Evolutionary conservation across 495 filamentous ascomycete genomes (phyloP), one percentile per base, ranked within the genome.

Genomic region (Chaetomium tenue): DNA sequence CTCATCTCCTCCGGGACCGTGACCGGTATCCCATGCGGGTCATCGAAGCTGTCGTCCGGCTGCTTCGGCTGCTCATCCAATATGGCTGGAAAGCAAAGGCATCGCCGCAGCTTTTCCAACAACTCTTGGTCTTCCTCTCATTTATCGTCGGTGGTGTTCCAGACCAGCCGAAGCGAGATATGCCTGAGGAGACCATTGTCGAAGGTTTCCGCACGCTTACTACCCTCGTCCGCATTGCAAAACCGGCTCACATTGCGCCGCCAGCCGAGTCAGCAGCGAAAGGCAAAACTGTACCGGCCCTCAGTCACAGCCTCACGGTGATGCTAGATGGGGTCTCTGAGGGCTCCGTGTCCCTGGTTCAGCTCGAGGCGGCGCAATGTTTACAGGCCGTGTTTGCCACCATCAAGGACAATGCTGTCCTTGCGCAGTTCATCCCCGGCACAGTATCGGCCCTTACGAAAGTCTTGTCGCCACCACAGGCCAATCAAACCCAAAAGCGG

Each of bases 351-450:
- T 71, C 82, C 56, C 79, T 84, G 39, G 75, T 92, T 5, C 91
- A 91, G 67, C 64, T 89, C 2, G 79, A 88, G 58, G 90, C 91
- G 7, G 76, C 90, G 5, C 71, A 76, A 15, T 84, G 90, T 23
- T 73, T 96, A n/a, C 70, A 86, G 15, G 79, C 81, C 8, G 77
- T 95, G 37, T 83, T 87, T 63, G 65, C 70, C 16, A 83, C 84
- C 23, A 81, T 96, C 20, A 83, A 77, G 62, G 89, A 94, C 71
- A 82, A 82, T 54, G 81, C 90, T 12, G 84, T 90, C 5, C 80
- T 96, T 54, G 89, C 89, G 4, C 91, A 84, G 55, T 92, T 98
- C 66, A 84, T 97, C 68, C 94, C 94, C 9, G 91, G 95, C 9
- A 91, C 92, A 4, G 87, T 97, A 1, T 97, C 93, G 9, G 83